phyloP scores from a whole-genome alignment of 139 green algal species.

The Chlamydomonas sp. region DNA sequence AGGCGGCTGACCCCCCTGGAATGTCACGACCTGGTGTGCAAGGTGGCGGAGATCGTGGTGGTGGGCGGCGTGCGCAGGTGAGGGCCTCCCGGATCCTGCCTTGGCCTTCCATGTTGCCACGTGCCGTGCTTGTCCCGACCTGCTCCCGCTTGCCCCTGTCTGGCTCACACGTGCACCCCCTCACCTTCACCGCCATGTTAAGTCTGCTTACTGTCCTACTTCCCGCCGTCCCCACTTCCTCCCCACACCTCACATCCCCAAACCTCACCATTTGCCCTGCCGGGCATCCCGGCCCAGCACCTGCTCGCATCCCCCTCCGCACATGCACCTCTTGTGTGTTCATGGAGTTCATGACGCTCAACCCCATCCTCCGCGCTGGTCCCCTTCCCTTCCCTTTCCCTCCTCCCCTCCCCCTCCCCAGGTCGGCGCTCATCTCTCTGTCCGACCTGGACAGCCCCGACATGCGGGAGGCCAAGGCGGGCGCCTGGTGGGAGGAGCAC shows the following conservation, averaged over 20 bases:
- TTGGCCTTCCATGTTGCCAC: too few species aligned
- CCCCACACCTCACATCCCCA: too few species aligned
- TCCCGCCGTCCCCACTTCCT: too few species aligned
- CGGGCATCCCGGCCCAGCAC: too few species aligned
- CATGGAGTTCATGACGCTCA: background rate
- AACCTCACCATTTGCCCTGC: too few species aligned
- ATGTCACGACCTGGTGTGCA: conserved; percentile 61
- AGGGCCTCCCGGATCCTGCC: background rate
- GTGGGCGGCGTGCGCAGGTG: conserved; percentile 57
- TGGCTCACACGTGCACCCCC: too few species aligned
- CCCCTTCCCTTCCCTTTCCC: background rate
- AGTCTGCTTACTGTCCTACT: too few species aligned
- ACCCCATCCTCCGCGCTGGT: background rate
- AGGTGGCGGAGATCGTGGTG: conserved; percentile 57
- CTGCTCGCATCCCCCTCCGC: too few species aligned
- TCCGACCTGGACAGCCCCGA: conserved; percentile 28
- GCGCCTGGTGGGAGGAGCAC: conserved; percentile 51
- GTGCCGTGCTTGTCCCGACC: too few species aligned
- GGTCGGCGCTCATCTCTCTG: conserved; percentile 57
- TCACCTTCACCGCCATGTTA: too few species aligned
- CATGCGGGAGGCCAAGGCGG: conserved; percentile 54
- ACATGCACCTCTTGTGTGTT: too few species aligned
- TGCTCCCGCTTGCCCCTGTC: too few species aligned
- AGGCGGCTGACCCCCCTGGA: conserved; percentile 52
- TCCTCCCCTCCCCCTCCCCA: background rate